Base-by-base conservation (phyloP, 1,139 yeast genomes). In the Suhomyces kunorum region DNA sequence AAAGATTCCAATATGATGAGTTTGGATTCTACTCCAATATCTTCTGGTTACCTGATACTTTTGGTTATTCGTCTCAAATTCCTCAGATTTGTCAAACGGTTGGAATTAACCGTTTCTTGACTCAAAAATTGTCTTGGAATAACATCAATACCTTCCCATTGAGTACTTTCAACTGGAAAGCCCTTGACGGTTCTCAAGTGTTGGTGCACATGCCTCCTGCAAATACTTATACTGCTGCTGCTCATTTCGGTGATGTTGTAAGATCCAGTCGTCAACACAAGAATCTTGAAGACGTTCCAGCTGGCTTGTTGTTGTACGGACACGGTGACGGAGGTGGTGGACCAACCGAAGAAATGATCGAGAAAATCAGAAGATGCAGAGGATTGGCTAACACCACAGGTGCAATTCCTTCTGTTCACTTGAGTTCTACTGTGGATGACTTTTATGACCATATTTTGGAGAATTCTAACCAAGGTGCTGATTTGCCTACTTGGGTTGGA, bases 281-380 rank as follows among this genome's bases (percentile, higher is more conserved):
- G 65, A 87, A 90, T 53, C 68, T 86, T 48, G 81, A 89, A 42
- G 80, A 81, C 50, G 90, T 84, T 38, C 92, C 87, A 40, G 77
- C 86, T 9, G 94, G 95, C 0, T 70, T 92, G 57, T 68, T 92
- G 57, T 71, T 89, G 39, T 92, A 80, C 54, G 98, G 98, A 28
- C 81, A 85, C 54, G 98, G 98, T 56, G 98, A 92, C 58, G 98
- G 98, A 52, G 98, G 98, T 47, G 98, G 98, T 49, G 98, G 98
- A 5, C 98, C 98, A 28, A 83, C 88, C 4, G 86, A 86, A 32
- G 96, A 86, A 56, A 90, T 89, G 96, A 58, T 92, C 48, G 97
- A 92, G 58, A 89, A 88, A 59, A 72, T 92, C 54, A 80, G 98
- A 59, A 80, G 98, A 53, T 84, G 92, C 59, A 77, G 98, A 56